A percentile compares a stretch with the other conserved stretches of the same genome.
phyloP scores from a whole-genome alignment of 148 eudicot genomes.

The Selenicereus undatus region DNA sequence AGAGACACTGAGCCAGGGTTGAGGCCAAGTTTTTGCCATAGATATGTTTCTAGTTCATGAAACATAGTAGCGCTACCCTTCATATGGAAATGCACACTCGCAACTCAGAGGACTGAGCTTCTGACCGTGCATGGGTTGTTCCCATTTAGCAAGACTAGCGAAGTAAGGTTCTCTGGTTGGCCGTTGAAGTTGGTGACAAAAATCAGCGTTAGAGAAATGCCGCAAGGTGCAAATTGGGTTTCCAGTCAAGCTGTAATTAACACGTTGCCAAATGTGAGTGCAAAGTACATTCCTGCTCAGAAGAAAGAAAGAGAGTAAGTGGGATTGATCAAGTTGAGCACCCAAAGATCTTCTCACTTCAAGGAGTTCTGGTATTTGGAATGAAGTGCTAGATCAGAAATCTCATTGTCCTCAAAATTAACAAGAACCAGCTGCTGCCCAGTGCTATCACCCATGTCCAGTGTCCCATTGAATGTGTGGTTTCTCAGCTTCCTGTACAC shows the following conservation, averaged over 20 bases:
- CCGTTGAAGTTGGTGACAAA: slow-evolving; percentile 48
- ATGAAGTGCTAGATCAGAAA: slow-evolving; percentile 59
- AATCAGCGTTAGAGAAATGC: slow-evolving; percentile 39
- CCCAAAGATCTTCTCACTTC: slow-evolving; percentile 42
- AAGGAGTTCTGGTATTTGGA: slow-evolving; percentile 57
- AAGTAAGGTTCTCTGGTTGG: slow-evolving; percentile 54
- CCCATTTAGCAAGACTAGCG: slow-evolving; percentile 68
- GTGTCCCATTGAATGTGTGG: slow-evolving; percentile 59
- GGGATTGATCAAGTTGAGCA: background rate
- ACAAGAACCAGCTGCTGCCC: slow-evolving; percentile 70
- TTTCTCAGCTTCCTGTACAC: slow-evolving; percentile 66
- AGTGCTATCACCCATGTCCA: slow-evolving; percentile 55
- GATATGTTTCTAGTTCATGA: slow-evolving; percentile 62
- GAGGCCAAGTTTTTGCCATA: slow-evolving; percentile 61
- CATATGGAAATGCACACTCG: slow-evolving; percentile 71
- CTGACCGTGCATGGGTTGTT: slow-evolving; percentile 54
- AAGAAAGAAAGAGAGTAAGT: background rate
- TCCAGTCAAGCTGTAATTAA: slow-evolving; percentile 53
- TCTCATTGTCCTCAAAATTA: slow-evolving; percentile 69
- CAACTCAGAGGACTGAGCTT: slow-evolving; percentile 78
- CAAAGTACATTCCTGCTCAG: background rate
- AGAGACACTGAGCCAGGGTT: slow-evolving; percentile 72
- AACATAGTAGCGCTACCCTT: slow-evolving; percentile 61
- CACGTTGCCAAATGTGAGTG: background rate
- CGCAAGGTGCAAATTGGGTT: slow-evolving; percentile 65